Evolutionary conservation across 495 filamentous ascomycete species (phyloP), one percentile per base, ranked within the genome.

Genomic region (Recurvomyces mirabilis): DNA sequence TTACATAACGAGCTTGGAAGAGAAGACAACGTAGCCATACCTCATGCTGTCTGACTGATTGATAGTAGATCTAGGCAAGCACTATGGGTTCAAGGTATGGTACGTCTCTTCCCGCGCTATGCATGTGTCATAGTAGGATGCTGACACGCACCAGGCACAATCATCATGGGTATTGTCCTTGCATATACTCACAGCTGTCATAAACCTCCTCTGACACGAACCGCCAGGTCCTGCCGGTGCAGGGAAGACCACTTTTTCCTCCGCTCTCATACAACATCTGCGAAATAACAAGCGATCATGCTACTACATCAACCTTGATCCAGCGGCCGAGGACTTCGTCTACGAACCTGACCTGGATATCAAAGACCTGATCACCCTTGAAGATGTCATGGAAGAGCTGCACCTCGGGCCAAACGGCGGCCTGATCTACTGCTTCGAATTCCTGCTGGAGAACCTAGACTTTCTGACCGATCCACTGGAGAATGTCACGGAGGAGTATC

Each of bases 341-440:
- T 93, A 94, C 61, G 70, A 85, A 51, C 91, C 91, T 0, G 91
- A 96, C 58, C 75, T 96, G 51, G 91, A 98, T 60, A 98, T 98
- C 69, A 88, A 87, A 59, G 88, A 96, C 43, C 74, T 95, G 20
- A 94, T 98, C 62, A 86, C 82, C 1, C 77, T 98, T 35, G 83
- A 93, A 57, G 91, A 98, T 77, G 91, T 93, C 20, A 98, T 98
- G 91, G 91, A 95, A 45, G 91, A 96, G 65, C 75, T 94, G 73
- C 74, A 77, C 32, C 73, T 95, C 5, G 91, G 91, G 4, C 91
- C 91, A 20, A 98, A 98, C 57, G 91, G 91, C 28, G 91, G 88
- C 6, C 71, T 98, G 21, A 93, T 98, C 57, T 94, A 91, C 72
- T 98, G 91, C 66, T 95, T 98, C 68, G 91, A 98, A 62, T 86